These are phyloP conservation scores for Megacollybia platyphylla DNA, from an alignment of 1,284 basidiomycete species.

Conservation along the genomic window DNA sequence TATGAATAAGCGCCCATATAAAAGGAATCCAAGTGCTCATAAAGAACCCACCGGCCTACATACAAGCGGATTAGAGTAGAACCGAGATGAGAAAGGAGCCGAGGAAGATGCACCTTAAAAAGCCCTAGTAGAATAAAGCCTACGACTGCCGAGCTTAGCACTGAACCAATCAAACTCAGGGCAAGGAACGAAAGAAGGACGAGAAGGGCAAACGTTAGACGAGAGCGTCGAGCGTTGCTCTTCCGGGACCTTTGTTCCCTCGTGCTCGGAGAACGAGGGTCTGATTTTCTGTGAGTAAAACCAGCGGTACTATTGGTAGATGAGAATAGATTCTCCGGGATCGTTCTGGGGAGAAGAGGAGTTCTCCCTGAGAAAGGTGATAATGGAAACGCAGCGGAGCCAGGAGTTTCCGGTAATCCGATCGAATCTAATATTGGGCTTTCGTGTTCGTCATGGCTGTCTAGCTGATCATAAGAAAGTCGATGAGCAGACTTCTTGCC, in stretches of 20 bases:
- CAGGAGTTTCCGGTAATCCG: neutral
- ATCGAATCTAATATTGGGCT: neutral
- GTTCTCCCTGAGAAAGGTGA: neutral
- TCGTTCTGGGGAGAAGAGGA: neutral
- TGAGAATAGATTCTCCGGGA: neutral
- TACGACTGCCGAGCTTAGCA: constrained; percentile 59
- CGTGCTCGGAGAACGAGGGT: neutral
- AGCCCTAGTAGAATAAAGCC: constrained; percentile 62
- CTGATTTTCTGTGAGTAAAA: neutral
- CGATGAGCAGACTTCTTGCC: constrained; percentile 1
- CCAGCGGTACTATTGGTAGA: neutral
- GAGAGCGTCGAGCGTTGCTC: constrained; percentile 38
- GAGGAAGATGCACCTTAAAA: constrained; percentile 30
- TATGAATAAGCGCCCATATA: constrained; percentile 60
- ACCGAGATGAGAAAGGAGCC: constrained; percentile 69
- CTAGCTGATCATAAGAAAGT: neutral
- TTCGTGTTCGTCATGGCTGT: neutral
- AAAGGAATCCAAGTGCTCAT: constrained; percentile 70
- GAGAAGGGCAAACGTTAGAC: constrained; percentile 50
- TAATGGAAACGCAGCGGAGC: neutral
- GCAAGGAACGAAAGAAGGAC: constrained; percentile 48
- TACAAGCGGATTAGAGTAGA: constrained; percentile 1
- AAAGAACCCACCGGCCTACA: constrained; percentile 3
- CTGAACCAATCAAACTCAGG: constrained; percentile 47
- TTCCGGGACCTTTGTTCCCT: constrained; percentile 1